These are phyloP conservation scores for Corylus heterophylla DNA, from an alignment of 306 rosid genomes.

Conservation along the genomic window DNA sequence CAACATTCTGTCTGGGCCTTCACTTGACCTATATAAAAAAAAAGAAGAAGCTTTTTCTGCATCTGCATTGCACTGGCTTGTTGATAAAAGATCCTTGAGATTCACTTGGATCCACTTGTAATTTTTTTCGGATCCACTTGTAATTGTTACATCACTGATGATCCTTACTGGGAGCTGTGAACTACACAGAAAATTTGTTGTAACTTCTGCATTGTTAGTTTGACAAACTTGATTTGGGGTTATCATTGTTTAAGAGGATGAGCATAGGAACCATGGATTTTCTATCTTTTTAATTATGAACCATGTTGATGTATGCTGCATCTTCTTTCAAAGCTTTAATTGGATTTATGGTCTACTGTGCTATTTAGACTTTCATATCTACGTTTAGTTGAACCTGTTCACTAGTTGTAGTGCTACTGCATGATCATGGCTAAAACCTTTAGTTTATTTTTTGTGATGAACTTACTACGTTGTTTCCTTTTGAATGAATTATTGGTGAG, in stretches of 20 bases:
- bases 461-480: background rate
- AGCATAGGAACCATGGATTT: background rate
- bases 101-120: background rate
- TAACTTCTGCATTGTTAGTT: background rate
- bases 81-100: background rate
- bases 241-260: background rate
- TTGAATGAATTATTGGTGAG: background rate
- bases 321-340: background rate
- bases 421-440: background rate
- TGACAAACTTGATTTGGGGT: background rate
- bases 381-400: background rate
- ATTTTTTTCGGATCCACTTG: background rate
- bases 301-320: background rate
- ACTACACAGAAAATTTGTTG: background rate
- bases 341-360: background rate
- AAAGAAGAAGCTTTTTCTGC: background rate
- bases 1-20: background rate
- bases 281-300: background rate
- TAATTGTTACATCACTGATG: background rate
- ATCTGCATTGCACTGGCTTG: background rate
- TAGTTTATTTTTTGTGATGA: background rate
- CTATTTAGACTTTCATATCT: background rate
- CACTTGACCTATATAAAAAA: background rate
- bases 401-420: background rate
- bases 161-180: background rate